Percentiles rank a stretch among this genome's conserved stretches.
Conservation (phyloP, 1,139 yeast genomes). For the Taphrina communis region DNA sequence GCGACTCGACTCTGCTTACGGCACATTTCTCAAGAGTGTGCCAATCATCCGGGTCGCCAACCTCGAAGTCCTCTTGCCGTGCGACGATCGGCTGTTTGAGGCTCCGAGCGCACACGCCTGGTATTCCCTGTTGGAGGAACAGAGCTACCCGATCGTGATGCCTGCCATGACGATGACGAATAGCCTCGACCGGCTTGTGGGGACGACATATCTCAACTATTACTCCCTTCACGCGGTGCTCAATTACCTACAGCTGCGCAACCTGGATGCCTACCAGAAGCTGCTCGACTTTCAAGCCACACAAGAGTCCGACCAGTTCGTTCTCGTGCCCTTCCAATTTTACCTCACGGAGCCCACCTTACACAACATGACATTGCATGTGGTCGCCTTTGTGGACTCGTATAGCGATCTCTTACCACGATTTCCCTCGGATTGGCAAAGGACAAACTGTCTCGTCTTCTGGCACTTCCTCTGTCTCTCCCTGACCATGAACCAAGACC, state of each 20-base stretch:
- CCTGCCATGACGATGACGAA: slow-evolving; percentile 25
- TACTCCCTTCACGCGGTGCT: slow-evolving; percentile 37
- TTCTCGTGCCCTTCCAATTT: slow-evolving; percentile 28
- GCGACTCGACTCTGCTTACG: slow-evolving; percentile 39
- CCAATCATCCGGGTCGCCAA: slow-evolving; percentile 29
- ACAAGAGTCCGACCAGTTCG: slow-evolving; percentile 26
- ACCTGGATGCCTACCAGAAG: slow-evolving; percentile 31
- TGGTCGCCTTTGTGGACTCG: slow-evolving; percentile 30
- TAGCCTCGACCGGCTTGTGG: slow-evolving; percentile 27
- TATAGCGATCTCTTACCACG: slow-evolving; percentile 20
- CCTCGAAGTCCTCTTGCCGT: slow-evolving; percentile 37
- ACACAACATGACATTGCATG: slow-evolving; percentile 24
- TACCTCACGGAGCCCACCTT: slow-evolving; percentile 27
- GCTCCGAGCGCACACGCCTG: slow-evolving; percentile 36
- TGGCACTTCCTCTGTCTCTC: slow-evolving; percentile 37
- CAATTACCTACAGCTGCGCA: slow-evolving; percentile 30
- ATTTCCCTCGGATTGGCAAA: slow-evolving; percentile 25
- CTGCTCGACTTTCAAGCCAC: slow-evolving; percentile 29
- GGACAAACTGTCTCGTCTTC: slow-evolving; percentile 35
- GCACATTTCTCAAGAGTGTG: slow-evolving; percentile 20
- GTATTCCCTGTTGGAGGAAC: slow-evolving; percentile 19
- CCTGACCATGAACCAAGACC: slow-evolving; percentile 33
- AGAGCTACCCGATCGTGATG: slow-evolving; percentile 28
- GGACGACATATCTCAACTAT: slow-evolving; percentile 28
- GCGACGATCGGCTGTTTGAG: slow-evolving; percentile 33